These are phyloP conservation scores for Penicillium sp. DNA, from an alignment of 2,329 filamentous ascomycete genomes.

Conservation along the genomic window DNA sequence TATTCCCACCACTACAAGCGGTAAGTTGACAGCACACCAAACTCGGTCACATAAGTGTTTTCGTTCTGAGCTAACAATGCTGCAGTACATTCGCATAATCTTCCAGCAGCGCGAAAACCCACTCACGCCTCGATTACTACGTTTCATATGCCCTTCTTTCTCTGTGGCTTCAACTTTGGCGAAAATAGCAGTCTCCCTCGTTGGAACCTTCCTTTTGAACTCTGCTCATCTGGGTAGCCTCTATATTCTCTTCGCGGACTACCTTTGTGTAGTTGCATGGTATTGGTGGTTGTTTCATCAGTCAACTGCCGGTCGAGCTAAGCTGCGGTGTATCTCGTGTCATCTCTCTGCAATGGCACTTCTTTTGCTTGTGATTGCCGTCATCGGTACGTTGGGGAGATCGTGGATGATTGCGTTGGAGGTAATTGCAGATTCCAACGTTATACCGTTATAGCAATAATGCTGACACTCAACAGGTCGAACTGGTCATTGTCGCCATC, in stretches of 20 bases:
- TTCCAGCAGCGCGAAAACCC: neutral
- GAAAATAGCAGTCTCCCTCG: neutral
- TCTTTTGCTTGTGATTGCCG: neutral
- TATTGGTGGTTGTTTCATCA: neutral
- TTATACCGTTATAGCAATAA: neutral
- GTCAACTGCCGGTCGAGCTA: neutral
- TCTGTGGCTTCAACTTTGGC: neutral
- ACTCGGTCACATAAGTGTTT: neutral
- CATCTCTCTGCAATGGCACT: neutral
- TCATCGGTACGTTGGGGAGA: neutral
- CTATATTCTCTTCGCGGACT: neutral
- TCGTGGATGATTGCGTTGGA: neutral
- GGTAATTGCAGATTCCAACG: neutral
- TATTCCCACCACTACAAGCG: neutral
- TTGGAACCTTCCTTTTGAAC: neutral
- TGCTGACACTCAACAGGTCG: neutral
- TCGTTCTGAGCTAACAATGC: neutral
- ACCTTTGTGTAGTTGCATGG: neutral
- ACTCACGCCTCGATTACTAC: neutral
- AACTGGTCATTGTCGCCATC: neutral
- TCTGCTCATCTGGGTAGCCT: neutral
- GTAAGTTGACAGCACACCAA: neutral
- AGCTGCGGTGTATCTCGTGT: too few species aligned
- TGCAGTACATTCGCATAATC: neutral
- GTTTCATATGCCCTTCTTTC: neutral